Percentiles rank a stretch among this genome's conserved stretches.
These are phyloP conservation scores for Cercospora zeae-maydis DNA, from an alignment of 2,329 filamentous ascomycete species.

Conservation along the genomic window DNA sequence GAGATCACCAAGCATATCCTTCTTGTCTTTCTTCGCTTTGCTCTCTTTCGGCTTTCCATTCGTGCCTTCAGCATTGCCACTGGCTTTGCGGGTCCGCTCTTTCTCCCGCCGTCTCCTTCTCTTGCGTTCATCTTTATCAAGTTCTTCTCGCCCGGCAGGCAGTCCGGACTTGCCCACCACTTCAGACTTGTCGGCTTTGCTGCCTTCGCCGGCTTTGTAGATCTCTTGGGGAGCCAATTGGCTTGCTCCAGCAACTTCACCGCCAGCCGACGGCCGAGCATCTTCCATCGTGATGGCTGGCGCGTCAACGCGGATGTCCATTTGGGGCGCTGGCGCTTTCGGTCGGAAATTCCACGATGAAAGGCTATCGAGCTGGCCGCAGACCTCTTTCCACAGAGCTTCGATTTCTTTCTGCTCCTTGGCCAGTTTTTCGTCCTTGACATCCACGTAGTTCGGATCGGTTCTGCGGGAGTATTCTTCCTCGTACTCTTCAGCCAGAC, in stretches of 20 bases:
- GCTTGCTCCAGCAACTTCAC: conserved; percentile 64
- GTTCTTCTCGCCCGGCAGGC: conserved; percentile 76
- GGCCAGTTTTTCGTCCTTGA: conserved; percentile 74
- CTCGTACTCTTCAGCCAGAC: conserved; percentile 90
- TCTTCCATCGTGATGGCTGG: conserved; percentile 95
- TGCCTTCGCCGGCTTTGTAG: conserved; percentile 69
- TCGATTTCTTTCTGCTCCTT: conserved; percentile 75
- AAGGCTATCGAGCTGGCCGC: conserved; percentile 77
- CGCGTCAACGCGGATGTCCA: conserved; percentile 85
- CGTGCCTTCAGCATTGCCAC: conserved; percentile 46
- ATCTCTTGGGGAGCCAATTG: conserved; percentile 92
- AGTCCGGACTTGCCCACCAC: conserved; percentile 71
- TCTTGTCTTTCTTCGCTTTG: conserved; percentile 48
- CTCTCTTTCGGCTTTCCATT: conserved; percentile 39
- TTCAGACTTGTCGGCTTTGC: conserved; percentile 58
- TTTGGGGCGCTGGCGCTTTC: conserved; percentile 72
- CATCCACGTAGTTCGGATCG: conserved; percentile 77
- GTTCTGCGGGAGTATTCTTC: conserved; percentile 77
- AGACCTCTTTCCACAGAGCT: conserved; percentile 76
- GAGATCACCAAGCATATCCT: conserved; percentile 61
- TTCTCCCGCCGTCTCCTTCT: conserved; percentile 68
- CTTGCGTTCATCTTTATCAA: conserved; percentile 80
- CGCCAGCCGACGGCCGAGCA: conserved; percentile 78
- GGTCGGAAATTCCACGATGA: conserved; percentile 96
- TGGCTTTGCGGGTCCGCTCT: conserved; percentile 73